Evolutionary conservation across 768 basidiomycete genomes (phyloP).

Genomic region (Hericium erinaceus): DNA sequence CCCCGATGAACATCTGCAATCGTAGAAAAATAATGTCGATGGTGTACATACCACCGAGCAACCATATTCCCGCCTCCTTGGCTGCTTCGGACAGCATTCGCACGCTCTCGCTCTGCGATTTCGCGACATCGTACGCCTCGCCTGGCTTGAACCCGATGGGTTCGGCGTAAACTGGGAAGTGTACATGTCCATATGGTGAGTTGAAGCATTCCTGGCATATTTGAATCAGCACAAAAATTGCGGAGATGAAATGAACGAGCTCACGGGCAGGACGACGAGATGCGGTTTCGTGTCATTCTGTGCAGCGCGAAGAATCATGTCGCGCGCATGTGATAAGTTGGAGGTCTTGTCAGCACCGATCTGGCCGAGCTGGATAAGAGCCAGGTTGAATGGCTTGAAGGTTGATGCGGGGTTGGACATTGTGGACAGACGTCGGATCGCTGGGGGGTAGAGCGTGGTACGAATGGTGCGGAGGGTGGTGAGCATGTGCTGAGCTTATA

Average conservation of each 20-base stretch:
- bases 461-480: not conserved
- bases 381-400: conserved; percentile 73
- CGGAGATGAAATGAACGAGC: conserved; percentile 15
- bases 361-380: conserved; percentile 83
- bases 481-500: not conserved
- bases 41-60: conserved; percentile 71
- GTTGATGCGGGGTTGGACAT: conserved; percentile 20
- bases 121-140: conserved; percentile 44
- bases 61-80: conserved; percentile 70
- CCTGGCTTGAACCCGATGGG: conserved; percentile 55
- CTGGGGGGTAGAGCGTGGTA: not conserved
- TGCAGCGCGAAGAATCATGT: conserved; percentile 71
- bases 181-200: conserved; percentile 69
- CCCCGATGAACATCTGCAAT: not conserved
- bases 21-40: no score
- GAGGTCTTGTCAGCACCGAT: conserved; percentile 60
- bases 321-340: conserved; percentile 77
- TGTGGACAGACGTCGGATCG: not conserved
- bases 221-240: not conserved
- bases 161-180: conserved; percentile 83
- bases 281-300: conserved; percentile 46
- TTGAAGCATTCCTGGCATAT: conserved; percentile 73
- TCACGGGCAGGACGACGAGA: conserved; percentile 76
- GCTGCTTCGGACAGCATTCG: conserved; percentile 76
- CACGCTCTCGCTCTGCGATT: conserved; percentile 64